A percentile compares a stretch with the other conserved stretches of the same genome.
Evolutionary conservation across 495 filamentous ascomycete species (phyloP).

Genomic region (Parathielavia hyrcaniae): DNA sequence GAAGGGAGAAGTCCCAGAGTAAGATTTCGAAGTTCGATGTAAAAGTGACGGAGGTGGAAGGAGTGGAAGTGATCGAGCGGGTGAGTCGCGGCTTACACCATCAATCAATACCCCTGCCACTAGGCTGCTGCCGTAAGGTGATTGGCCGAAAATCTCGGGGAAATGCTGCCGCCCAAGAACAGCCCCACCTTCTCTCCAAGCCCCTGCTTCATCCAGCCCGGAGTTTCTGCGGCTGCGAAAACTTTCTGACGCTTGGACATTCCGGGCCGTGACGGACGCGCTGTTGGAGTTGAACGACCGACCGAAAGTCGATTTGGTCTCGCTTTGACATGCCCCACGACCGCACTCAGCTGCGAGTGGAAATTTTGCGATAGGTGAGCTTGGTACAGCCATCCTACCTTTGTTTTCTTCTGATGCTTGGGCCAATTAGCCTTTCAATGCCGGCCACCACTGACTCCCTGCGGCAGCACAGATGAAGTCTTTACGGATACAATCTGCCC

Average conservation of each 20-base stretch:
- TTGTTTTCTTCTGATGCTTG: not conserved
- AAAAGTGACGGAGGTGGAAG: not conserved
- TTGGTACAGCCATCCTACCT: not conserved
- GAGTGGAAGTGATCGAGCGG: not conserved
- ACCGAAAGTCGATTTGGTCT: constrained; percentile 12
- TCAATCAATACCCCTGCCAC: not conserved
- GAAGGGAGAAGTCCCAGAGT: not conserved
- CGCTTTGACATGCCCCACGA: constrained; percentile 20
- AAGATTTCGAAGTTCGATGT: not conserved
- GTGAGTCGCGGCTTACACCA: constrained; percentile 3
- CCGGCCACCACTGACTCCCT: not conserved
- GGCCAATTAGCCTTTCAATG: not conserved
- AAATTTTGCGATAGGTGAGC: constrained; percentile 22
- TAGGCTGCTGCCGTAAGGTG: not conserved
- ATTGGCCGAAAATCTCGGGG: not conserved
- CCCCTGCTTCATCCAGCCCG: constrained; percentile 14
- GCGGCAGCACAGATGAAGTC: constrained; percentile 30
- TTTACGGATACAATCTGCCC: constrained; percentile 25
- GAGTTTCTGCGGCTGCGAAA: constrained; percentile 19
- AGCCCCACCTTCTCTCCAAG: not conserved
- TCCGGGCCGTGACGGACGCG: constrained; percentile 3
- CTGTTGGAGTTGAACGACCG: not conserved
- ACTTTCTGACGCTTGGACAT: constrained; percentile 18
- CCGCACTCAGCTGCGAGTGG: constrained; percentile 7
- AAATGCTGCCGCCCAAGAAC: constrained; percentile 13